Evolutionary conservation across 148 eudicot species (phyloP), one percentile per base, ranked within the genome.

Genomic region (Arctostaphylos glauca): DNA sequence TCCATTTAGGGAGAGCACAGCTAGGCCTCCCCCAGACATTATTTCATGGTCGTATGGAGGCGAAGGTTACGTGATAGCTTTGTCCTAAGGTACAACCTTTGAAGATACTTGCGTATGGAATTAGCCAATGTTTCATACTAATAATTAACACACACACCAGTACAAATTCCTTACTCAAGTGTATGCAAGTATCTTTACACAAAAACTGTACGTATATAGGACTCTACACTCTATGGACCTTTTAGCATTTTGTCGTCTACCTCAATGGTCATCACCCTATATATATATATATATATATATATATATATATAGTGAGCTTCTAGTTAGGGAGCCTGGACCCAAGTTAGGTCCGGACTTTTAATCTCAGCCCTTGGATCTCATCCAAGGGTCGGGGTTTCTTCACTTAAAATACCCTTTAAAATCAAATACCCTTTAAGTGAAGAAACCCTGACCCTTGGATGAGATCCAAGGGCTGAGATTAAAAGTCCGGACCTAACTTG

Each of bases 51-150:
- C 43, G 66, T 77, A 55, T 25, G 64, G 80, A 43, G 49, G 8
- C 47, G 66, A 77, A 19, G 10, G 41, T 54, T 66, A 77, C 62
- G 80, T 77, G 80, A 54, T 41, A 55, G 66, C 54, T 77, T 77
- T 77, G 66, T 77, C 66, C 64, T 31, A 77, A 77, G 64, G 21
- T 1, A 46, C 8, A 31, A 77, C 3, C 79, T 21, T 13, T 2
- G 64, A 54, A 77, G 66, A 77, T 25, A 55, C 80, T 77, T 77
- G 80, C 80, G 66, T 77, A 41, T 31, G n/a, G 49, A 25, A 7
- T 77, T 77, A 6, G 64, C 21, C 59, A 77, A 76, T 31, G 80
- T 41, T 23, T 44, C 4, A 0, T 31, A 76, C 41, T 55, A 3
- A 54, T 54, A 76, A 25, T 77, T 12, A 52, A 49, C 55, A 31